Conservation (phyloP, 2,329 filamentous ascomycete genomes). For the Alternaria gaisen region DNA sequence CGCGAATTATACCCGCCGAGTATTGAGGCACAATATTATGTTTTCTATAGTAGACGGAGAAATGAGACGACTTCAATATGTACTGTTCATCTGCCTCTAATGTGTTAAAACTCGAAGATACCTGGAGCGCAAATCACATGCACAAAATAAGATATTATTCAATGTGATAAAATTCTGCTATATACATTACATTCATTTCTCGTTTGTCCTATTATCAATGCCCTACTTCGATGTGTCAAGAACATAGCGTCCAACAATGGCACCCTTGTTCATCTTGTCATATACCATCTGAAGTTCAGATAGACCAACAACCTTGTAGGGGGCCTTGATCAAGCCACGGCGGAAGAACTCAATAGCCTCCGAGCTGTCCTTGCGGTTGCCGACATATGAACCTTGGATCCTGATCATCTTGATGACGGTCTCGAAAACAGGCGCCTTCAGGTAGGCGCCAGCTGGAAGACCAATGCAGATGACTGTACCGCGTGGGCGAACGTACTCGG, state of each 20-base stretch:
- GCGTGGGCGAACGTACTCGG: conserved; percentile 82
- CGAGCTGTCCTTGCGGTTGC: conserved; percentile 85
- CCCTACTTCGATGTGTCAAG: conserved; percentile 67
- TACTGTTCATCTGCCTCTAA: not conserved
- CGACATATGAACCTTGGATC: conserved; percentile 89
- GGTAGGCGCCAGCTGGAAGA: conserved; percentile 77
- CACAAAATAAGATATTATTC: not conserved
- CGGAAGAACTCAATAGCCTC: conserved; percentile 93
- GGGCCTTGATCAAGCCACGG: conserved; percentile 83
- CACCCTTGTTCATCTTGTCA: conserved; percentile 71
- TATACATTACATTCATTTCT: conserved; percentile 17
- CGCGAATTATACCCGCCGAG: not conserved
- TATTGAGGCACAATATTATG: not conserved
- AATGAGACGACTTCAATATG: not conserved
- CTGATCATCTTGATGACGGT: conserved; percentile 89
- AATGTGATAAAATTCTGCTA: conserved; percentile 3
- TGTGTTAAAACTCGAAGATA: not conserved
- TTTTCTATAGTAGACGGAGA: not conserved
- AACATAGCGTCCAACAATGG: conserved; percentile 81
- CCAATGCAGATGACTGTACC: conserved; percentile 90
- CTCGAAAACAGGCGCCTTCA: conserved; percentile 87
- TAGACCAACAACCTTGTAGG: conserved; percentile 85
- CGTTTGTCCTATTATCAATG: not conserved
- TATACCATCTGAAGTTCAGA: conserved; percentile 83
- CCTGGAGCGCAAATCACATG: not conserved